Evolutionary conservation across 345 rosid species (phyloP), one percentile per base, ranked within the genome.

Genomic region (Salix arbutifolia): DNA sequence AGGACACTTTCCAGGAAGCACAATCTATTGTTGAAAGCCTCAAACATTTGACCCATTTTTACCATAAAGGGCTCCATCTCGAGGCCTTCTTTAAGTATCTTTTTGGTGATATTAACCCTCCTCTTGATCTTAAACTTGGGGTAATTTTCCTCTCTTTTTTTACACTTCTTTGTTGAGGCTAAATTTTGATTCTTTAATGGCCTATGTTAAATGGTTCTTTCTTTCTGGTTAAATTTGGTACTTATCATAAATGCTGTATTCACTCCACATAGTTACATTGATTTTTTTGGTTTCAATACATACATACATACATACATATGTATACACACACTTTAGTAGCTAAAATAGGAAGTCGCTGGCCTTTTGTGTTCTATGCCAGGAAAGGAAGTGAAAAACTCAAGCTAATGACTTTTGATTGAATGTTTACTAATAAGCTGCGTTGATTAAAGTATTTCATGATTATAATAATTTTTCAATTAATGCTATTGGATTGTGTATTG

Each of bases 61-160:
- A 81, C 3, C 83, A 87, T 5, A 83, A 61, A 25, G 90, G 89
- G 0, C 87, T 96, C 61, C 69, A 81, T 46, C 90, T 93, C 40
- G 95, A 90, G 64, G 93, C 86, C 56, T 90, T 92, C 69, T 92
- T 92, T 72, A 86, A 86, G 84, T 90, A 86, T 84, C 89, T 92
- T 19, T 86, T 86, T 25, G 82, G 85, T 61, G 86, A 84, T 23
- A 6, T 6, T 13, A 92, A 90, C 70, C 83, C 87, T 81, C 93
- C 93, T 68, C 80, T 88, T 44, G 70, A 87, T 76, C 83, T 80
- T 69, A 79, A 77, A 62, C 82, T 37, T 46, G 87, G 78, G 90
- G 97, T 92, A 76, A 76, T 56, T 58, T 17, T 72, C 67, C 10
- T 17, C 58, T 31, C 26, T 21, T 14, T 18, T 18, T 21, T 66